Conservation (phyloP, 1,139 yeast genomes). For the Suhomyces choctaworum region DNA sequence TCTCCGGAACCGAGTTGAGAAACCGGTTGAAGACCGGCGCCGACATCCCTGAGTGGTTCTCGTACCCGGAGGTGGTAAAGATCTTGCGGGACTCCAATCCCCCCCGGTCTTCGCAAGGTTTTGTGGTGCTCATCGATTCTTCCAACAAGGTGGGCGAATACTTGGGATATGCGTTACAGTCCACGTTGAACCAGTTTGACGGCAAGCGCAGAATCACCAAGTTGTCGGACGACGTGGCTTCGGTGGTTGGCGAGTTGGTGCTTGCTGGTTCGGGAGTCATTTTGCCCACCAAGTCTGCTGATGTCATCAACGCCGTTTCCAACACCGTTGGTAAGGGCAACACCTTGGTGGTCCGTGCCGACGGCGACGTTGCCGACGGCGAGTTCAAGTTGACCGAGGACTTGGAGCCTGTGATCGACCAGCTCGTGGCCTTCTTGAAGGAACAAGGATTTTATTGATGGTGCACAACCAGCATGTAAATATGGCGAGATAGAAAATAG, state of each 20-base stretch:
- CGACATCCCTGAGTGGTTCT: slow-evolving; percentile 94
- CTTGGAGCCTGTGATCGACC: slow-evolving; percentile 60
- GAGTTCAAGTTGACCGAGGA: slow-evolving; percentile 38
- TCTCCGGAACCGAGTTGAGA: slow-evolving; percentile 94
- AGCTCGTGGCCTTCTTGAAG: slow-evolving; percentile 68
- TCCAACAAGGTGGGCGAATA: slow-evolving; percentile 53
- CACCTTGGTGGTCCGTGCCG: slow-evolving; percentile 19
- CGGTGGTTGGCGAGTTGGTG: slow-evolving; percentile 77
- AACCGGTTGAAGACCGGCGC: slow-evolving; percentile 83
- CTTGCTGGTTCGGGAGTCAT: slow-evolving; percentile 91
- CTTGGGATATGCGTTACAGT: slow-evolving; percentile 80
- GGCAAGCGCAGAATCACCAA: slow-evolving; percentile 86
- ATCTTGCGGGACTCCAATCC: slow-evolving; percentile 92
- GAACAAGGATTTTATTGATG: slow-evolving; percentile 62
- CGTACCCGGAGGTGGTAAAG: slow-evolving; percentile 92
- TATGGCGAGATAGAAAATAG: too few relatives aligned
- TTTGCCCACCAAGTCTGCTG: slow-evolving; percentile 44
- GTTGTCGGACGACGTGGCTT: slow-evolving; percentile 54
- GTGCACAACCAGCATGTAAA: too few relatives aligned
- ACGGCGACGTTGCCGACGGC: slow-evolving; percentile 13
- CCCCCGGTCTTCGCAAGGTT: slow-evolving; percentile 87
- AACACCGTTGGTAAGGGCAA: slow-evolving; percentile 45
- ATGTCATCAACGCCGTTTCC: slow-evolving; percentile 40
- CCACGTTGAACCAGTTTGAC: slow-evolving; percentile 84
- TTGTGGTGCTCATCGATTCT: slow-evolving; percentile 65